These are phyloP conservation scores for Vanrija sp. DNA, from an alignment of 1,284 basidiomycete species.

Conservation along the genomic window DNA sequence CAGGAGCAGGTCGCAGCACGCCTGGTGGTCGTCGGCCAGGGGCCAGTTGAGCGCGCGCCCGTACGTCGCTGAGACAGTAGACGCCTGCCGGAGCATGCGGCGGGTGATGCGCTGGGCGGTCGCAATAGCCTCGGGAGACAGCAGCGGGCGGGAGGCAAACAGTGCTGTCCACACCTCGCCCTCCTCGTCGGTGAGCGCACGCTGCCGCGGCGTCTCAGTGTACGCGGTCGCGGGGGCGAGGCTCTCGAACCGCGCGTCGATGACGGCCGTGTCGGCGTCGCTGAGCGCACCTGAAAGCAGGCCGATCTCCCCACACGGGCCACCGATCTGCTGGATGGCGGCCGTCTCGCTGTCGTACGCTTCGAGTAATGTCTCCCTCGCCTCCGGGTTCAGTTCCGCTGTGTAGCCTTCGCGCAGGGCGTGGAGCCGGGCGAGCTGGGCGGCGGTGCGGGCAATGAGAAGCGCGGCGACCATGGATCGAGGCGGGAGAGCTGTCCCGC, in stretches of 20 bases:
- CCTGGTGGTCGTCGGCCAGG: conserved; percentile 30
- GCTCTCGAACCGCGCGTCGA: conserved; percentile 29
- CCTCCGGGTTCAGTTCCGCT: conserved; percentile 15
- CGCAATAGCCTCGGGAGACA: conserved; percentile 5
- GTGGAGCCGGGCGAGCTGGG: not conserved
- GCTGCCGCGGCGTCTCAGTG: conserved; percentile 37
- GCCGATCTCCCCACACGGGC: not conserved
- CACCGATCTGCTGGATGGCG: not conserved
- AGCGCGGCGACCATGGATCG: not conserved
- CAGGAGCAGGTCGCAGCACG: conserved; percentile 53
- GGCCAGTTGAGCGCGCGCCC: conserved; percentile 34
- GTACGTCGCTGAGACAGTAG: conserved; percentile 23
- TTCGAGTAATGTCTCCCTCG: conserved; percentile 10
- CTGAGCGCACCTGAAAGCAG: not conserved
- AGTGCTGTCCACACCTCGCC: conserved; percentile 24
- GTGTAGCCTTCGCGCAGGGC: conserved; percentile 1
- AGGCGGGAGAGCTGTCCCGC: not conserved
- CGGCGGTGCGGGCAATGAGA: not conserved
- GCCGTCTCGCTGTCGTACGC: conserved; percentile 6
- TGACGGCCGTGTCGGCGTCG: not conserved
- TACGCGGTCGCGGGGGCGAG: conserved; percentile 23
- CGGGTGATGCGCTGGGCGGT: not conserved
- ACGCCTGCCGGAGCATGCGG: conserved; percentile 13
- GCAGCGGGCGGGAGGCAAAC: not conserved
- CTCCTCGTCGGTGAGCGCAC: conserved; percentile 32